Base-by-base conservation (phyloP, 495 filamentous ascomycete genomes). In the Mytilinidion resinicola region DNA sequence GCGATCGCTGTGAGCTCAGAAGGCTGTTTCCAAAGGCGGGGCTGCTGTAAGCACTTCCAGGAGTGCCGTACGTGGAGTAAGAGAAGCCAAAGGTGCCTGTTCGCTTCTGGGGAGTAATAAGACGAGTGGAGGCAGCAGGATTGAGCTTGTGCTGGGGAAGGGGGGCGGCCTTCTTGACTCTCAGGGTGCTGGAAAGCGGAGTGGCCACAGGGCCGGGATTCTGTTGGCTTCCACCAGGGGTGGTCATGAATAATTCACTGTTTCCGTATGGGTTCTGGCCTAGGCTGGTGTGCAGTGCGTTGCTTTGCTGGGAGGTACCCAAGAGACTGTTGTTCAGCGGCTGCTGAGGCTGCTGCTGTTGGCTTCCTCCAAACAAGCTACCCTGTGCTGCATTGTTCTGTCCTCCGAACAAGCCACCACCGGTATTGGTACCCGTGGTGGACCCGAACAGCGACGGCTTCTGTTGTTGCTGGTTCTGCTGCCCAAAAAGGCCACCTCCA, bases 61-160 rank as follows among this genome's bases (percentile, higher is more conserved):
- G 90, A 9, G 87, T 90, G 25, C 87, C 88, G 65, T 93, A 95
- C 25, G 83, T 89, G 55, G 89, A 95, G 70, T 95, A 95, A 7
- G 85, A 87, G 72, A 96, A 95, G 8, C 91, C 91, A 69, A 85
- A 96, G 3, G 87, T 88, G 48, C 80, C 79, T 51, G 43, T 52
- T n/a, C 79, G 77, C 67, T 86, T 89, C 55, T 88, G 86, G 3
- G 93, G 93, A 3, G 91, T 96, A 25, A 85, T 76, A 20, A 90
- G 80, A 25, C 89, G 83, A 36, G 87, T 84, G 49, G 88, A 82
- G 42, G 88, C 86, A 35, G 80, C 82, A 1, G 90, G 90, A 21
- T 87, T 93, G 60, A 96, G 82, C 70, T 89, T 93, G 74, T 95
- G 91, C 63, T 91, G 82, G 7, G 95, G 93, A 55, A 96, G 69